Evolutionary conservation across 169 alveolate genomes (phyloP).

Genomic region (Plasmodium berghei): DNA sequence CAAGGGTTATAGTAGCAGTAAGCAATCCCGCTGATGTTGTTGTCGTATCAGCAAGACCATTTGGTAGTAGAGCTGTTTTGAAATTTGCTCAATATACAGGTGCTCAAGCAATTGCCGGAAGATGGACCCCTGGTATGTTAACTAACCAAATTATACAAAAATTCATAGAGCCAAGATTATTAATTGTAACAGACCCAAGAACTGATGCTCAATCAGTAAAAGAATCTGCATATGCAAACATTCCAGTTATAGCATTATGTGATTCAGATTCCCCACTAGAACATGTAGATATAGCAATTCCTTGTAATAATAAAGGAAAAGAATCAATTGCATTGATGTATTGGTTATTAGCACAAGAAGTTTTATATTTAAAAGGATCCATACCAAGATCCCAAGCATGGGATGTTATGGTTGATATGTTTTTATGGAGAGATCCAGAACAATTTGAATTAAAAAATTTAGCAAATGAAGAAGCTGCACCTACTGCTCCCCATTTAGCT

Average conservation of each 20-base stretch:
- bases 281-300: constrained; percentile 99
- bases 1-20: constrained; percentile 98
- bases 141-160: constrained; percentile 98
- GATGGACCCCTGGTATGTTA: constrained; percentile 99
- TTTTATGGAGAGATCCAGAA: constrained; percentile 95
- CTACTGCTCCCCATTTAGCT: constrained; percentile 70
- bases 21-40: constrained; percentile 98
- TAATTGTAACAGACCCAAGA: constrained; percentile 99
- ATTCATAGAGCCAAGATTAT: constrained; percentile 98
- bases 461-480: constrained; percentile 73
- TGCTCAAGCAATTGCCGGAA: constrained; percentile 97
- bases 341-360: constrained; percentile 99
- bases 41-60: constrained; percentile 97
- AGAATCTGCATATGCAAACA: constrained; percentile 97
- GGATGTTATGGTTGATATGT: constrained; percentile 95
- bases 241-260: constrained; percentile 99
- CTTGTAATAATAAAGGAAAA: constrained; percentile 98
- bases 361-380: constrained; percentile 95
- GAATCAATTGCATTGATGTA: constrained; percentile 97
- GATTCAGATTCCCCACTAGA: constrained; percentile 98
- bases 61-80: constrained; percentile 98
- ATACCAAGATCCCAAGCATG: constrained; percentile 90
- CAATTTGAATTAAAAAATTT: constrained; percentile 88
- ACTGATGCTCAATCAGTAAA: constrained; percentile 97
- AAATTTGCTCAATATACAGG: constrained; percentile 98